Base-by-base conservation (phyloP, 768 basidiomycete genomes). In the Lentinula edodes region DNA sequence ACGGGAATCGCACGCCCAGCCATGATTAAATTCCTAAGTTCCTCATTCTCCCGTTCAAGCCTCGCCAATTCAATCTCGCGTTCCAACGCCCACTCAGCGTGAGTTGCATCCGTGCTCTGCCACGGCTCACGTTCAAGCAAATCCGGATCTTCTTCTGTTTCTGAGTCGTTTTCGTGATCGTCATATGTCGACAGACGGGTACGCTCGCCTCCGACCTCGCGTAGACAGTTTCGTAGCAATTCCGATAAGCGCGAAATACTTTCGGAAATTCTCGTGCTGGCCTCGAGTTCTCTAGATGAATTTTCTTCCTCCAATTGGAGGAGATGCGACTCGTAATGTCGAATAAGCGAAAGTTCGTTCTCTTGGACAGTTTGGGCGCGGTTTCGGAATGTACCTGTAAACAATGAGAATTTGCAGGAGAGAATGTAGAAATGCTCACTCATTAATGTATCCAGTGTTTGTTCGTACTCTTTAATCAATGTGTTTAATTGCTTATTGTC, bases 361-460 rank as follows among this genome's bases (percentile, higher is more conserved):
- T 93, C 89, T 74, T 98, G 95, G 0, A 95, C 89, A 62, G 95
- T 90, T 77, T 92, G 87, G 36, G 97, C 96, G 52, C 92, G 86
- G 61, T 86, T 90, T 61, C 97, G 82, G 75, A 99, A 99, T 32
- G 74, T 76, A 66, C 76, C 81, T 82, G 63, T 2, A 53, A 7
- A 46, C 51, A 62, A 66, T 62, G 20, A 20, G 32, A 32, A 45
- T 2, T 6, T 16, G n/a, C n/a, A 45, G 5, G 13, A 53, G 5
- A 35, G 16, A 39, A 1, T 5, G 28, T 3, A 51, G 32, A 36
- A 34, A 18, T 28, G 51, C 34, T 75, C 68, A 80, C 87, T 84
- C 97, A 99, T 99, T 48, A 98, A 85, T 6, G 83, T 91, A 73
- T 99, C 97, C 36, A 99, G 76, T 0, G 96, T 98, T 69, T 93